phyloP scores from a whole-genome alignment of 495 filamentous ascomycete species.

The Penicillium steckii region DNA sequence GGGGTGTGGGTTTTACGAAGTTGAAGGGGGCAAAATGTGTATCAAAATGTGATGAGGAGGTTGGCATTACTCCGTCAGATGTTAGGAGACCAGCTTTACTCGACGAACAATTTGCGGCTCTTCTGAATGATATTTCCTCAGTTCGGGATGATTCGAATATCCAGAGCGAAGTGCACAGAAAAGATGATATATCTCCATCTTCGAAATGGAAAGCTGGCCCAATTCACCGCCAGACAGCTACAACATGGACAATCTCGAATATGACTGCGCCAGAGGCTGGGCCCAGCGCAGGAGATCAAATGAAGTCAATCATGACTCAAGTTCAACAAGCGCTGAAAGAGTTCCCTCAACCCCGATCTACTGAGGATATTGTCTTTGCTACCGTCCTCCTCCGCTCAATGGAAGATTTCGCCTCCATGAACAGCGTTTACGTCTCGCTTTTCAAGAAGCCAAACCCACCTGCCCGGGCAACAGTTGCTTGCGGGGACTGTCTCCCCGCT shows the following conservation, averaged over 20 bases:
- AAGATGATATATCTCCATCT: neutral
- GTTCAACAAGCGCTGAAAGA: constrained; percentile 28
- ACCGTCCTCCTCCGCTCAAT: constrained; percentile 79
- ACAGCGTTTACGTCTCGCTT: constrained; percentile 68
- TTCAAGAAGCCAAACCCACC: constrained; percentile 77
- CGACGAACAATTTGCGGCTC: constrained; percentile 40
- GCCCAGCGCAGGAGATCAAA: constrained; percentile 39
- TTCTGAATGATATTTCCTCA: constrained; percentile 26
- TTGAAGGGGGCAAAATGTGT: constrained; percentile 58
- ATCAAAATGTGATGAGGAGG: constrained; percentile 37
- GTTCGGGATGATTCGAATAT: neutral
- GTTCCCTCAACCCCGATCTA: constrained; percentile 21
- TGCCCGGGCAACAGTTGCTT: constrained; percentile 78
- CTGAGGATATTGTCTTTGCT: constrained; percentile 65
- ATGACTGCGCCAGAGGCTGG: constrained; percentile 43
- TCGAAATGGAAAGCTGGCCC: constrained; percentile 13
- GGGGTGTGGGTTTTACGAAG: constrained; percentile 66
- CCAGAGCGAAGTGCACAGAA: neutral
- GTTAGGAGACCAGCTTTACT: constrained; percentile 44
- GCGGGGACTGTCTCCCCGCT: constrained; percentile 59
- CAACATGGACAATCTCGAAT: constrained; percentile 44
- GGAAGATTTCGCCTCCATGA: constrained; percentile 71
- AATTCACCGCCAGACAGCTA: constrained; percentile 16
- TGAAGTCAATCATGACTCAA: constrained; percentile 42
- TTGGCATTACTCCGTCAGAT: constrained; percentile 33